Base-by-base conservation (phyloP, 148 eudicot genomes). In the Diospyros kaki region DNA sequence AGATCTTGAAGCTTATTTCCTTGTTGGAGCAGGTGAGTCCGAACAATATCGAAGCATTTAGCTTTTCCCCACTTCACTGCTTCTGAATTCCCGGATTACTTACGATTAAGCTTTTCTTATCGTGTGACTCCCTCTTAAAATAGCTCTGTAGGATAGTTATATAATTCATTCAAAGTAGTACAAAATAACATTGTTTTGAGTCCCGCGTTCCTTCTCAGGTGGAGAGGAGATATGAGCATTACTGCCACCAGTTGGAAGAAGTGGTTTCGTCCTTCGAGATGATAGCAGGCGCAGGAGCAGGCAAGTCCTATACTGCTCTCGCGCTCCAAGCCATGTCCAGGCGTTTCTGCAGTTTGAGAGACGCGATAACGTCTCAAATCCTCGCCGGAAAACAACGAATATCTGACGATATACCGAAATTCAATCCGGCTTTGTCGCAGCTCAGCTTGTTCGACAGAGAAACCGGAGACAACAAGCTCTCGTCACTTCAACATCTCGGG, bases 321-420 rank as follows among this genome's bases (percentile, higher is more conserved):
- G 97, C 98, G 38, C 85, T 93, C 3, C 94, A 92, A 76, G 99
- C 99, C 75, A 96, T 96, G 93, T 93, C 90, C 18, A 88, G 92
- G 68, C 99, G 93, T 78, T 96, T 96, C 69, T 88, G 91, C 79
- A 84, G 78, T 80, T 73, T 96, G 73, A 88, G 90, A 72, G 92
- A 91, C 69, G 87, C 94, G 14, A 93, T 96, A 15, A 12, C 88
- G 12, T 63, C 88, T 28, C 98, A 96, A 80, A 93, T 96, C 65
- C 77, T 75, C 72, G 68, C 61, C 0, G 77, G 77, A 4, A 81
- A 84, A 80, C 86, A 78, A 59, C 90, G 82, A 71, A 53, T 88
- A 10, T 75, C 62, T 15, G 86, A 88, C 59, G 89, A 86, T 2
- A 43, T 77, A 56, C 90, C 94, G 2, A 90, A 81, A 75, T 77